A percentile compares a stretch with the other conserved stretches of the same genome.
These are phyloP conservation scores for Alternaria solani DNA, from an alignment of 2,329 filamentous ascomycete species.

Conservation along the genomic window DNA sequence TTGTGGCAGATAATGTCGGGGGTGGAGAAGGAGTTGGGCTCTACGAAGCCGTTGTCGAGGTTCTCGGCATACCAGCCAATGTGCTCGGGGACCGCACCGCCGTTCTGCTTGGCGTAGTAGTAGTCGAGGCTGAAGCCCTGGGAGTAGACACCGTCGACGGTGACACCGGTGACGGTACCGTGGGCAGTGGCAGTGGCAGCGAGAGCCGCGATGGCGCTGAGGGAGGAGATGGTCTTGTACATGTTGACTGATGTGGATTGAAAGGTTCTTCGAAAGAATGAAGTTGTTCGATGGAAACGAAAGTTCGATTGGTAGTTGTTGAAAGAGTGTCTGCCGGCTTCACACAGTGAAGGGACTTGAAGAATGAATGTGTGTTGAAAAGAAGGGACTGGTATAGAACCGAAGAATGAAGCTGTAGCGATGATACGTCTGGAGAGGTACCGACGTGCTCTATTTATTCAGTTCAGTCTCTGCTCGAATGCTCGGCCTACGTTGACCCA, in stretches of 20 bases:
- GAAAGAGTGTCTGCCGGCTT: constrained; percentile 47
- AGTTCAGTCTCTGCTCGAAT: constrained; percentile 5
- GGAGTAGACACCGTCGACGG: constrained; percentile 59
- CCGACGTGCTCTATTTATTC: constrained; percentile 33
- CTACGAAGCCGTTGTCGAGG: constrained; percentile 49
- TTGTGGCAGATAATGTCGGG: constrained; percentile 68
- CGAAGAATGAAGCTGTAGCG: constrained; percentile 38
- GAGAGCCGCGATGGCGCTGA: constrained; percentile 42
- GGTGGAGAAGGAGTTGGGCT: constrained; percentile 36
- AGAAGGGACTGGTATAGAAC: constrained; percentile 40
- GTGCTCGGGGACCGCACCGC: constrained; percentile 39
- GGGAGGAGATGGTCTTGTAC: constrained; percentile 39
- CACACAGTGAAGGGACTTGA: constrained; percentile 44
- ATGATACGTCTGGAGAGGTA: constrained; percentile 23
- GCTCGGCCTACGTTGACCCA: background rate
- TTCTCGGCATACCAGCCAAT: constrained; percentile 56
- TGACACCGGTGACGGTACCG: constrained; percentile 56
- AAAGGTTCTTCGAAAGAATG: constrained; percentile 19
- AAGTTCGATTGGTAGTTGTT: constrained; percentile 22
- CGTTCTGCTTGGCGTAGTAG: constrained; percentile 47
- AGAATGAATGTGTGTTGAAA: constrained; percentile 38
- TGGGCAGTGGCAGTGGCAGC: constrained; percentile 57
- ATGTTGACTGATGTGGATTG: constrained; percentile 27
- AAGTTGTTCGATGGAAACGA: constrained; percentile 33
- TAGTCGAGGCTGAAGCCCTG: constrained; percentile 54